Evolutionary conservation across 768 basidiomycete species (phyloP).

Genomic region (Sistotremastrum suecicum): DNA sequence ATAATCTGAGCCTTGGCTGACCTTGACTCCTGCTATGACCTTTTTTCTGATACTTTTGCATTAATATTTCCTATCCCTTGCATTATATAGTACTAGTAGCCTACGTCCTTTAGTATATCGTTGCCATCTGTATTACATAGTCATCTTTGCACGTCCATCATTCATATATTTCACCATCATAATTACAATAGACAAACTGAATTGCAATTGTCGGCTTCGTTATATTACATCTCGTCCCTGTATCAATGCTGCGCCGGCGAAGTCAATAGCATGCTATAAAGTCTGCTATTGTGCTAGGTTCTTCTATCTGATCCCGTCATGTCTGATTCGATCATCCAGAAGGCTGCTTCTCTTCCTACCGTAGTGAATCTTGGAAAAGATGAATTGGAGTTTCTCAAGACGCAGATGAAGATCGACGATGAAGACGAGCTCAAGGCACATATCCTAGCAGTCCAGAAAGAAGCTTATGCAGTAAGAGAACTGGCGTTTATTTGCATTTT

Average conservation of each 20-base stretch:
- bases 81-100: not conserved
- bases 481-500: not conserved
- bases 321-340: too few species aligned
- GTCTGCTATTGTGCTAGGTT: too few species aligned
- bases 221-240: too few species aligned
- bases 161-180: too few species aligned
- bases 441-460: conserved; percentile 14
- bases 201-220: too few species aligned
- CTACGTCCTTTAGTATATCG: not conserved
- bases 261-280: too few species aligned
- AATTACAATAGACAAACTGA: too few species aligned
- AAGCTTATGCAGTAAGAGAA: conserved; percentile 15
- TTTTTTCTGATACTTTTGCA: not conserved
- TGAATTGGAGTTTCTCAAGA: conserved; percentile 10
- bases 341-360: not conserved
- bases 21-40: conserved; percentile 12
- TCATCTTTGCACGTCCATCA: too few species aligned
- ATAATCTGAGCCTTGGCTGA: conserved; percentile 35
- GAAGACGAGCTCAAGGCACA: conserved; percentile 17
- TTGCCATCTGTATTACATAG: not conserved
- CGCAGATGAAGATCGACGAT: conserved; percentile 16
- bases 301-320: too few species aligned
- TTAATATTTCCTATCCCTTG: not conserved
- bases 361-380: conserved; percentile 4
- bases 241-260: too few species aligned